Base-by-base conservation (phyloP, 371 early-diverging fungal genomes). In the Lichtheimia corymbifera region DNA sequence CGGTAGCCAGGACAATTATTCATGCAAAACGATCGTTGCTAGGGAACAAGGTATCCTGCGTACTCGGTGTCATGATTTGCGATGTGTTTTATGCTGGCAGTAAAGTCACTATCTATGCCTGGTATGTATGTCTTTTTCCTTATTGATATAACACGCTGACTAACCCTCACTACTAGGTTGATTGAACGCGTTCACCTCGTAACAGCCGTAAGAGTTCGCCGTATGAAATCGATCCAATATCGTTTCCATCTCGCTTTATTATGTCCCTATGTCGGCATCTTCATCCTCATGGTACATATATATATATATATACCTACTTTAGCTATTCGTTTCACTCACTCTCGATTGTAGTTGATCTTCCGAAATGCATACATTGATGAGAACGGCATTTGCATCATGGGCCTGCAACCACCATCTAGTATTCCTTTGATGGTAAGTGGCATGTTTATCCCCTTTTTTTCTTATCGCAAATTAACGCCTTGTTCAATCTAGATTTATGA, bases 301-400 rank as follows among this genome's bases (percentile, higher is more conserved):
- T n/a, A 14, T 55, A 22, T 12, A 42, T 22, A 18, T 7, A 55
- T n/a, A n/a, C n/a, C n/a, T n/a, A n/a, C n/a, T n/a, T n/a, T n/a
- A n/a, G n/a, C n/a, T n/a, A 44, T 15, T 35, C 35, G 9, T 35
- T 35, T 35, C 9, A 9, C 35, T 35, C 11, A 35, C 9, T 27
- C 22, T 41, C 18, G 14, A 28, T 27, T 40, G 7, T 45, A 79
- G 80, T 55, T 85, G 57, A 60, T 67, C 7, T 83, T 63, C 64
- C 72, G 83, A 22, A 79, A 79, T 42, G 73, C 70, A 18, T 71
- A 73, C 25, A 18, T 84, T 14, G 61, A 69, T 25, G 65, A 70
- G 11, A 64, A 73, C 52, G 83, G 80, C 2, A 65, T 66, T 45
- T 84, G 85, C 58, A 67, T 65, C 20, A 81, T 83, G 59, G 83